Percentiles rank a stretch among this genome's conserved stretches.
phyloP scores from a whole-genome alignment of 305 asterid genomes.

The Rubia tinctorum region DNA sequence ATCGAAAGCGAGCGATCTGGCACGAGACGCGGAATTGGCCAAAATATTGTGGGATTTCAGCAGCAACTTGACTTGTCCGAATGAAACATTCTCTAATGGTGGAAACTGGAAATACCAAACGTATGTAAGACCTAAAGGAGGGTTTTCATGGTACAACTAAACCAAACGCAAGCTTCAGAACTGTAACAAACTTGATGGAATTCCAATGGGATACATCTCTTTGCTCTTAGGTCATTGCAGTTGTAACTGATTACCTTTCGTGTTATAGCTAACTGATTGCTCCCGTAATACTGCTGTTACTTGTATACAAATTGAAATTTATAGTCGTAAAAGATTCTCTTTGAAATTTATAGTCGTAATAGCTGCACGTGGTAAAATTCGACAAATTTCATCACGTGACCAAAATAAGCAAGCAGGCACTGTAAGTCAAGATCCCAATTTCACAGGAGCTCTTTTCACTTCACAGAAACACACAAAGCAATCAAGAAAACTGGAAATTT shows the following conservation, averaged over 20 bases:
- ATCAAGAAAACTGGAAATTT: background rate
- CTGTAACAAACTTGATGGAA: background rate
- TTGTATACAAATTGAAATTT: no score
- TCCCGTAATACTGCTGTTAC: no score
- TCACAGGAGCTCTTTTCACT: background rate
- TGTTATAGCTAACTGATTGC: background rate
- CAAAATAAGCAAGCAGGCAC: no score
- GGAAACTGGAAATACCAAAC: background rate
- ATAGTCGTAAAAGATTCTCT: no score
- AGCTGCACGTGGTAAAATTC: no score
- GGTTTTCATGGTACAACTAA: slow-evolving; percentile 1
- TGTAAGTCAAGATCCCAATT: no score
- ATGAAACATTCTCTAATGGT: background rate
- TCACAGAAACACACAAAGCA: background rate
- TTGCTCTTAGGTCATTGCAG: background rate
- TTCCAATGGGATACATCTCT: background rate
- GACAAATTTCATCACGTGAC: no score
- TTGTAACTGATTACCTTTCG: background rate
- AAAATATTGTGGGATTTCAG: background rate
- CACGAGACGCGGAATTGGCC: background rate
- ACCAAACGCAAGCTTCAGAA: background rate
- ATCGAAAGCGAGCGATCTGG: background rate
- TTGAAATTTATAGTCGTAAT: no score
- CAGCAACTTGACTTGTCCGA: slow-evolving; percentile 8
- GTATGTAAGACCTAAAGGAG: slow-evolving; percentile 1